Base-by-base conservation (phyloP, 2,329 filamentous ascomycete genomes). In the Phoma sp. region DNA sequence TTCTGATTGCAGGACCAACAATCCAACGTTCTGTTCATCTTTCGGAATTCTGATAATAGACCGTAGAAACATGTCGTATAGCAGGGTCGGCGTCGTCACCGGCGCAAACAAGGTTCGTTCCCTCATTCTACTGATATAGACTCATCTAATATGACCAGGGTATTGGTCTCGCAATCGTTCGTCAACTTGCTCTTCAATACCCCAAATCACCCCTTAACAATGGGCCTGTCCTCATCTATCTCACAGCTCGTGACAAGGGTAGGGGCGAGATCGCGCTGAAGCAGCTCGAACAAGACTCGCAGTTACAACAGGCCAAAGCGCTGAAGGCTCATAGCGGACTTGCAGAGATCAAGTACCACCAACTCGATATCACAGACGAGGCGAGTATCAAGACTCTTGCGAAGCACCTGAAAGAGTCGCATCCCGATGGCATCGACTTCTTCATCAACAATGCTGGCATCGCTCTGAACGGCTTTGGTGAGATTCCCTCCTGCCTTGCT, bases 391-490 rank as follows among this genome's bases (percentile, higher is more conserved):
- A 73, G 9, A 67, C 62, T 0, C 79, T 84, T 46, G 72, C 74
- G 2, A 65, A 71, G 1, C 71, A 75, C 38, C 49, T 83, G 36
- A 74, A 76, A 57, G 64, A 75, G 40, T 65, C 77, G 27, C 80
- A 83, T 55, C 74, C 75, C 2, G 74, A 80, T 6, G 80, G 80
- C 3, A 73, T 83, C 29, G 81, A 83, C 53, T 75, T 83, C 33
- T 70, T 83, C 9, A 78, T 83, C 67, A 84, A 84, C 68, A 84
- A 83, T 55, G 82, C 82, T 0, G 81, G 75, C 4, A 77, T 81
- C 36, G 79, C 78, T 1, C 62, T 80, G 69, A 58, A 78, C 5
- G 79, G 79, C 2, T 81, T 80, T 48, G 73, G 76, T 78, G 58
- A 4, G 32, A 1, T 9, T 11, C 13, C 10, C 11, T 65, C 7